These are phyloP conservation scores for Lepidium aucheri DNA, from an alignment of 345 rosid species.

Conservation along the genomic window DNA sequence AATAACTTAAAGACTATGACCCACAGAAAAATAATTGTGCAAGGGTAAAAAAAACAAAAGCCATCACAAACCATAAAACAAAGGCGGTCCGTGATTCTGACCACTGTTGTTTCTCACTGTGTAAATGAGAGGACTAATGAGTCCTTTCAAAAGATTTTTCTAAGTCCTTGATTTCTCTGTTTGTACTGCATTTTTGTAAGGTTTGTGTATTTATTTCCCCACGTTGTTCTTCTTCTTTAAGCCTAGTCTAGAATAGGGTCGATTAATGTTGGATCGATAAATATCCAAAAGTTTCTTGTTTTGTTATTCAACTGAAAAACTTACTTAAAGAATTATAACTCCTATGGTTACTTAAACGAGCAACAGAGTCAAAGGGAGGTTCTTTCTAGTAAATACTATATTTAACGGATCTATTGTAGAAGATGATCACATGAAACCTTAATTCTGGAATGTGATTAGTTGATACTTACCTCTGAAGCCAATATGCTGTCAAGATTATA, in stretches of 20 bases:
- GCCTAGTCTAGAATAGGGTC: constrained; percentile 26
- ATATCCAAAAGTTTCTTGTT: constrained; percentile 26
- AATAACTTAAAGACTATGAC: constrained; percentile 13
- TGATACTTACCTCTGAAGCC: constrained; percentile 66
- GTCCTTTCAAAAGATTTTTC: constrained; percentile 14
- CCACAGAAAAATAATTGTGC: constrained; percentile 19
- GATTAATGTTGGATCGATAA: constrained; percentile 22
- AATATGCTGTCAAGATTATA: constrained; percentile 58
- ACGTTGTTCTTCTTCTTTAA: constrained; percentile 23
- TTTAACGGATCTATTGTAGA: not conserved
- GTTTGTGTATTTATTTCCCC: constrained; percentile 25
- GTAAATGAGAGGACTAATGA: constrained; percentile 17
- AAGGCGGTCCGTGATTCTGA: constrained; percentile 26
- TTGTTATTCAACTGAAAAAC: constrained; percentile 11
- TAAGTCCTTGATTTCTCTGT: not conserved
- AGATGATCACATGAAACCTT: constrained; percentile 15
- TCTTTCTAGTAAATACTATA: not conserved
- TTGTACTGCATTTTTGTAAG: constrained; percentile 16
- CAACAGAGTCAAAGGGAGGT: constrained; percentile 10
- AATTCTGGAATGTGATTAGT: not conserved
- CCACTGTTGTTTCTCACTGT: constrained; percentile 1
- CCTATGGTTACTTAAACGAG: constrained; percentile 24
- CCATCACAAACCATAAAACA: constrained; percentile 18
- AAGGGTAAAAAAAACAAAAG: constrained; percentile 5
- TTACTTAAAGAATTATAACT: constrained; percentile 1